phyloP scores from a whole-genome alignment of 768 basidiomycete species.

The Arthromyces matolae region DNA sequence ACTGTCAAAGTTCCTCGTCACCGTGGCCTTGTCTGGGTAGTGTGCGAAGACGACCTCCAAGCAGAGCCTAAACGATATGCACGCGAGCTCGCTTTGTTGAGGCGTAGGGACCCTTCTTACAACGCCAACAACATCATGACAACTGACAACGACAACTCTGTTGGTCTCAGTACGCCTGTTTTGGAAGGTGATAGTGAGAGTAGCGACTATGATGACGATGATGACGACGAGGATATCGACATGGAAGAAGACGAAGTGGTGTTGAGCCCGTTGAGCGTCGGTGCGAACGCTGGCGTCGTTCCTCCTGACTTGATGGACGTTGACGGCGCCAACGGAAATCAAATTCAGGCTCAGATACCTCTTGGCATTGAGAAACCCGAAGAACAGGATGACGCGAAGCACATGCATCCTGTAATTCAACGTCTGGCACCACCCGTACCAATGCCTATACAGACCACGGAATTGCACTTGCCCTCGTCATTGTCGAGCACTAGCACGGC shows the following conservation, averaged over 20 bases:
- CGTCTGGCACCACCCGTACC: conserved; percentile 19
- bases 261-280: conserved; percentile 13
- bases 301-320: conserved; percentile 20
- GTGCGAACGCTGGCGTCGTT: conserved; percentile 21
- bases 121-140: neutral
- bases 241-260: conserved; percentile 19
- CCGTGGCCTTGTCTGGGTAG: conserved; percentile 82
- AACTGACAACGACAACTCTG: neutral
- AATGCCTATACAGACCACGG: conserved; percentile 14
- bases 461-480: conserved; percentile 11
- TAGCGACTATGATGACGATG: conserved; percentile 15
- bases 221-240: conserved; percentile 22
- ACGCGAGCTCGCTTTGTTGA: conserved; percentile 25
- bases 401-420: conserved; percentile 56
- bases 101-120: conserved; percentile 22
- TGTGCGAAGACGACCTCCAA: conserved; percentile 66
- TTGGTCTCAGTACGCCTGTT: neutral
- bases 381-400: conserved; percentile 30
- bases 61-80: conserved; percentile 17
- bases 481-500: conserved; percentile 2
- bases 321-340: conserved; percentile 3
- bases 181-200: conserved; percentile 20
- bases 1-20: conserved; percentile 35
- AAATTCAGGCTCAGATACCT: conserved; percentile 6
- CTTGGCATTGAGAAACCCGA: conserved; percentile 21